phyloP scores from a whole-genome alignment of 495 filamentous ascomycete species.

The Talaromyces borbonicus region DNA sequence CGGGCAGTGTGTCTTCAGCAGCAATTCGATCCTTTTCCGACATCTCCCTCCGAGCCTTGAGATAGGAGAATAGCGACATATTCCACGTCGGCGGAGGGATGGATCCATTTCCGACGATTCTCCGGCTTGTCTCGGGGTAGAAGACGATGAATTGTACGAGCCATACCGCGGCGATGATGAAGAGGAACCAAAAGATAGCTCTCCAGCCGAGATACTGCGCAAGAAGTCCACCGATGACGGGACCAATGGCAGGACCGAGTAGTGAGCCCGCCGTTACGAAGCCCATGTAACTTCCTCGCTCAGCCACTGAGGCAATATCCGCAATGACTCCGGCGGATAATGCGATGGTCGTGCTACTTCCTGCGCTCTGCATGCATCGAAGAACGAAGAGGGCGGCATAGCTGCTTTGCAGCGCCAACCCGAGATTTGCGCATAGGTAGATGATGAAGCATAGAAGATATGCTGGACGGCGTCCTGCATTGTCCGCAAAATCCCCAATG shows the following conservation, averaged over 20 bases:
- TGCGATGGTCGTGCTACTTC: constrained; percentile 41
- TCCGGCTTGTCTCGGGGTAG: constrained; percentile 61
- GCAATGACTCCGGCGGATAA: constrained; percentile 52
- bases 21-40: constrained; percentile 12
- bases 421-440: constrained; percentile 54
- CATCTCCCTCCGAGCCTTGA: constrained; percentile 17
- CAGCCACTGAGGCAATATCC: constrained; percentile 48
- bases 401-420: constrained; percentile 48
- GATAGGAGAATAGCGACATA: constrained; percentile 22
- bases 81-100: constrained; percentile 20
- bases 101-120: constrained; percentile 60
- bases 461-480: constrained; percentile 46
- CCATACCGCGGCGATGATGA: constrained; percentile 22
- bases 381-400: constrained; percentile 55
- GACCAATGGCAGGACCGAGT: constrained; percentile 26
- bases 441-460: constrained; percentile 49
- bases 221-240: constrained; percentile 33
- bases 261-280: constrained; percentile 18
- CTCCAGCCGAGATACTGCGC: constrained; percentile 27
- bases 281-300: constrained; percentile 53
- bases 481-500: constrained; percentile 52
- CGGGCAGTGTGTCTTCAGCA: constrained; percentile 8
- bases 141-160: constrained; percentile 36
- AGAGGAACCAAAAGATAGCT: constrained; percentile 37
- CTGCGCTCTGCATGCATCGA: constrained; percentile 53